Evolutionary conservation across 2,329 filamentous ascomycete species (phyloP), one percentile per base, ranked within the genome.

Genomic region (Neofusicoccum umdonicola): DNA sequence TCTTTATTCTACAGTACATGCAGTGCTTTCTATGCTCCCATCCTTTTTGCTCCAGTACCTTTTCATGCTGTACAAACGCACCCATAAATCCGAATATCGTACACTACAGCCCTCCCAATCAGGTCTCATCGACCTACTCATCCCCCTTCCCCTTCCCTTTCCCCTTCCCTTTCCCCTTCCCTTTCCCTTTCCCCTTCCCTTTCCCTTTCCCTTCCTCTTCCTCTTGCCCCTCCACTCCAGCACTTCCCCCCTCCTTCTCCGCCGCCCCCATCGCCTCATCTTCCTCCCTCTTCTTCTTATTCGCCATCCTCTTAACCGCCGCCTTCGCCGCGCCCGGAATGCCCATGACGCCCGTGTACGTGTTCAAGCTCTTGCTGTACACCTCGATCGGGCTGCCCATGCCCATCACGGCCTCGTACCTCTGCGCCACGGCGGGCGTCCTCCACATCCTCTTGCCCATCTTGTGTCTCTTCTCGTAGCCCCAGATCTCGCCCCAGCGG

Each of bases 401-500:
- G 8, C 39, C 37, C n/a, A 44, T 6, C 8, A 42, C 3, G 37
- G 22, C 13, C 4, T 27, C 34, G 4, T 15, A 5, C 9, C 17
- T 13, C 15, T 19, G 5, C 12, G 12, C 42, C 31, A 27, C 17
- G 17, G 17, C 6, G 7, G 4, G 8, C 2, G 19, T 22, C 19
- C 19, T 22, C 19, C 19, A 22, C 19, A 22, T 22, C 19, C 19
- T 22, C 19, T 22, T 22, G 7, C 19, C 35, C 2, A 11, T 11
- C 22, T 8, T 15, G 37, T 3, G 1, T 19, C 5, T 13, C 37
- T 15, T 3, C 11, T n/a, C 7, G 15, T 42, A 4, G 61, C 52
- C 63, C 89, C 89, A 91, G 50, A 93, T 86, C 69, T 87, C 81
- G 22, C 80, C 79, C 90, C 90, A 93, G 58, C 85, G 77, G 69